Evolutionary conservation across 2,329 filamentous ascomycete species (phyloP).

Genomic region (Onygenales sp.): DNA sequence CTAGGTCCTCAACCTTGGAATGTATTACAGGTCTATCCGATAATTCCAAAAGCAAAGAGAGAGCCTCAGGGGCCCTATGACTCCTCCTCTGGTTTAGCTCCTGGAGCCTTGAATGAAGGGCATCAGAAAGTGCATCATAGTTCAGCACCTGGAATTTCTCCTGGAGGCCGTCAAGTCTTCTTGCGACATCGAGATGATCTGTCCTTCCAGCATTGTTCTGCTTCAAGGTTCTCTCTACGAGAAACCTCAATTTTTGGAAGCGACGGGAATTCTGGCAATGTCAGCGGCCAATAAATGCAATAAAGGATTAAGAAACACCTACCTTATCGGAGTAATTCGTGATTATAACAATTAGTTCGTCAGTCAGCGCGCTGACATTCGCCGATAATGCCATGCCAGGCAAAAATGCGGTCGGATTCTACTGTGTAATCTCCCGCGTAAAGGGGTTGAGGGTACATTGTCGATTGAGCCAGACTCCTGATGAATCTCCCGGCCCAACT

Average conservation of each 20-base stretch:
- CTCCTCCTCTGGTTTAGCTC: conserved; percentile 46
- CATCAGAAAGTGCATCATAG: conserved; percentile 69
- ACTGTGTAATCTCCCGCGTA: no score
- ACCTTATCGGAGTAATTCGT: conserved; percentile 48
- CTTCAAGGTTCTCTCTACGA: conserved; percentile 25
- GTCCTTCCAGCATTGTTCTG: conserved; percentile 50
- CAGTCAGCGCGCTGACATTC: conserved; percentile 54
- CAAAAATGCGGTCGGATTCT: background rate
- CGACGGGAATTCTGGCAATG: conserved; percentile 19
- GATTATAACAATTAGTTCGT: conserved; percentile 60
- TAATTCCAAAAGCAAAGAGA: conserved; percentile 69
- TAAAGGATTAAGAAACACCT: conserved; percentile 14
- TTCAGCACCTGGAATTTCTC: conserved; percentile 79
- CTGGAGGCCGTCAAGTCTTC: conserved; percentile 60
- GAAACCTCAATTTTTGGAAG: conserved; percentile 21
- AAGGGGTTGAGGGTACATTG: no score
- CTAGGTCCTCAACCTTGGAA: conserved; percentile 55
- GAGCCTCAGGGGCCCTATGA: conserved; percentile 67
- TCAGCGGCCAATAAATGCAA: conserved; percentile 2
- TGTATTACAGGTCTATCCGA: conserved; percentile 71
- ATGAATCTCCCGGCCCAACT: no score
- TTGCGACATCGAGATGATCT: conserved; percentile 65
- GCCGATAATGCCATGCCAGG: conserved; percentile 60
- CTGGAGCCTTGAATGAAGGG: conserved; percentile 49
- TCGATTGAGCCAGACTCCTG: no score